These are phyloP conservation scores for Phialophora verrucosa DNA, from an alignment of 2,329 filamentous ascomycete species.

Conservation along the genomic window DNA sequence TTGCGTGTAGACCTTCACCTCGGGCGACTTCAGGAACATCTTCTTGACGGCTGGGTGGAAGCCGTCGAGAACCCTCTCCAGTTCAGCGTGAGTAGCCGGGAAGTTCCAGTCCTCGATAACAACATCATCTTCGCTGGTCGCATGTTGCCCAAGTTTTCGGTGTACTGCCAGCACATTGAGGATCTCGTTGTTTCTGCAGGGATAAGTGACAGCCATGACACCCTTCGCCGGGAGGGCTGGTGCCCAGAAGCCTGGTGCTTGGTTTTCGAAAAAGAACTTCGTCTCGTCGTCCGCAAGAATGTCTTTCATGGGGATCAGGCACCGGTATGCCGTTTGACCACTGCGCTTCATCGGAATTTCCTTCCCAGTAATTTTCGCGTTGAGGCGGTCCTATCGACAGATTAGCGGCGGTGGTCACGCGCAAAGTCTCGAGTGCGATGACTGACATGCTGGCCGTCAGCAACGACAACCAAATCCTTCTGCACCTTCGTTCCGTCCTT, in stretches of 20 bases:
- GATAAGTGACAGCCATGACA: constrained; percentile 40
- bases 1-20: constrained; percentile 40
- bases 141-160: constrained; percentile 35
- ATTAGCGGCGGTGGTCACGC: constrained; percentile 24
- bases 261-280: constrained; percentile 36
- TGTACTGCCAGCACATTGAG: constrained; percentile 38
- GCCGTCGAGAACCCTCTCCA: constrained; percentile 37
- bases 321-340: constrained; percentile 40
- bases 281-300: constrained; percentile 38
- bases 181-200: constrained; percentile 38
- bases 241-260: constrained; percentile 39
- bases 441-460: constrained; percentile 43
- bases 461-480: constrained; percentile 49
- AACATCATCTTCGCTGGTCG: constrained; percentile 34
- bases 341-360: constrained; percentile 38
- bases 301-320: constrained; percentile 40
- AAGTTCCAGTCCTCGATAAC: constrained; percentile 40
- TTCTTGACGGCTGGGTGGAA: constrained; percentile 39
- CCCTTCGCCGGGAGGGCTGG: constrained; percentile 38
- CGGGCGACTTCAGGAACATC: constrained; percentile 36
- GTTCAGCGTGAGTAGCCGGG: constrained; percentile 38
- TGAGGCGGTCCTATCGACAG: constrained; percentile 33
- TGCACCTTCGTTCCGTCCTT: constrained; percentile 42
- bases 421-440: constrained; percentile 27
- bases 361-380: constrained; percentile 38